Conservation (phyloP, 1,284 basidiomycete genomes). For the Puccinia coronata region DNA sequence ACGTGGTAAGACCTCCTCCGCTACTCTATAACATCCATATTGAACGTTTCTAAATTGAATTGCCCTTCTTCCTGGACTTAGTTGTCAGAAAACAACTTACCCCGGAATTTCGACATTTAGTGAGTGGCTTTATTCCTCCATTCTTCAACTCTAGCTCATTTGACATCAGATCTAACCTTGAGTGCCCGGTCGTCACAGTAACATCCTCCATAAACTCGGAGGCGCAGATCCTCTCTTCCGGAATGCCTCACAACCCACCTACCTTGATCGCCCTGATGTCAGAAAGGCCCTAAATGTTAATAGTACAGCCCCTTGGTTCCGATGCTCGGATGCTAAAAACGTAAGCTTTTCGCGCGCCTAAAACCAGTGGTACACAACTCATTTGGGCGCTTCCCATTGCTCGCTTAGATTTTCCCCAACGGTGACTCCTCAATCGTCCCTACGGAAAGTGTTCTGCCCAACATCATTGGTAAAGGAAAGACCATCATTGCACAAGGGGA, state of each 20-base stretch:
- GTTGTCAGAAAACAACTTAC: not conserved
- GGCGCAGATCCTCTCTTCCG: not conserved
- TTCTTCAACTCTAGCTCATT: not conserved
- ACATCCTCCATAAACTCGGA: not conserved
- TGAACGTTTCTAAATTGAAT: too few species aligned
- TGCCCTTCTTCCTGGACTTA: not conserved
- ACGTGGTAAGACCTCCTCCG: too few species aligned
- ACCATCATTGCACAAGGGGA: slow-evolving; percentile 40
- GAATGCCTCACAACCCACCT: not conserved
- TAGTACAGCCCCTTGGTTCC: not conserved
- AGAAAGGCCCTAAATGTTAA: slow-evolving; percentile 30
- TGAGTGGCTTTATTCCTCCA: not conserved
- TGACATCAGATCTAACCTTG: not conserved
- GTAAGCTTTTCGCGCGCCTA: not conserved
- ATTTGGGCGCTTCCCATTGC: not conserved
- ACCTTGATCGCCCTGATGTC: slow-evolving; percentile 34
- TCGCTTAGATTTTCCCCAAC: slow-evolving; percentile 22
- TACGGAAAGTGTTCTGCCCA: not conserved
- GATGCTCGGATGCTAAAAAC: not conserved
- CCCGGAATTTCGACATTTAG: slow-evolving; percentile 1
- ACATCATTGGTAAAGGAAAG: slow-evolving; percentile 23
- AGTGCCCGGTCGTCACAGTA: not conserved
- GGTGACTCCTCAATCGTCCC: slow-evolving; percentile 12
- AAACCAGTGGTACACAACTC: not conserved
- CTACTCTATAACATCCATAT: too few species aligned